Evolutionary conservation across 768 basidiomycete species (phyloP).

Genomic region (Tylopilus rubrobrunneus): DNA sequence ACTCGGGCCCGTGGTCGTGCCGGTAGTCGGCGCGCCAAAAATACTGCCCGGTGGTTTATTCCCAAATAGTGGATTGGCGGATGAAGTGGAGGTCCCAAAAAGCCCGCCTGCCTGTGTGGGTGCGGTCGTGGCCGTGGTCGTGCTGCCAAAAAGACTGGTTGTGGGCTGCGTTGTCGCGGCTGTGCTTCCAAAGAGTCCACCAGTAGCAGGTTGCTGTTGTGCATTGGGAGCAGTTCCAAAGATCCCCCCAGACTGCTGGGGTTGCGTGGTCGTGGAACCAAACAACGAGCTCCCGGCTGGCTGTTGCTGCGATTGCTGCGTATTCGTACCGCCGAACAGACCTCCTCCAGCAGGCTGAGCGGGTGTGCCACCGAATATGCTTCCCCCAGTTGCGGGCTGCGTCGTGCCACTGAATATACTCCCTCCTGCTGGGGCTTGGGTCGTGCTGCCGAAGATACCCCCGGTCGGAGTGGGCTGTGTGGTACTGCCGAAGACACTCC

Average conservation of each 20-base stretch:
- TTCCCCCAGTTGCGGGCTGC: slow-evolving; percentile 22
- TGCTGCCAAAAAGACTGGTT: slow-evolving; percentile 27
- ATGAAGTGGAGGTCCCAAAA: slow-evolving; percentile 26
- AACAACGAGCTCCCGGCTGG: slow-evolving; percentile 17
- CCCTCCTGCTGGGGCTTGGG: slow-evolving; percentile 15
- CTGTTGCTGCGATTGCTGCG: slow-evolving; percentile 16
- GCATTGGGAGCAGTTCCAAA: slow-evolving; percentile 14
- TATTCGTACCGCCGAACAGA: slow-evolving; percentile 22
- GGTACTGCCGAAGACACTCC: slow-evolving; percentile 10
- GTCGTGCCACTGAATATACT: slow-evolving; percentile 18
- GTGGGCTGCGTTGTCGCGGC: slow-evolving; percentile 17
- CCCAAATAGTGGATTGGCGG: slow-evolving; percentile 35
- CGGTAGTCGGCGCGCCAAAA: slow-evolving; percentile 28
- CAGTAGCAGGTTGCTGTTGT: slow-evolving; percentile 18
- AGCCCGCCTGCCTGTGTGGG: slow-evolving; percentile 20
- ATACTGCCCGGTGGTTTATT: slow-evolving; percentile 29
- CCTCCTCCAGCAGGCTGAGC: slow-evolving; percentile 20
- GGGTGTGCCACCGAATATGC: slow-evolving; percentile 19
- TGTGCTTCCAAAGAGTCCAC: slow-evolving; percentile 25
- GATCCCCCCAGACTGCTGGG: slow-evolving; percentile 22
- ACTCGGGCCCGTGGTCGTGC: slow-evolving; percentile 16
- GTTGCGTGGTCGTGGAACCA: slow-evolving; percentile 18
- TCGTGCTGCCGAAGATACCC: slow-evolving; percentile 9
- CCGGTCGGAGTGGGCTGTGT: slow-evolving; percentile 15
- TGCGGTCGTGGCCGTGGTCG: slow-evolving; percentile 13